Percentiles rank a stretch among this genome's conserved stretches.
Conservation (phyloP, 257 asterid species). For the Solanum peruvianum region DNA sequence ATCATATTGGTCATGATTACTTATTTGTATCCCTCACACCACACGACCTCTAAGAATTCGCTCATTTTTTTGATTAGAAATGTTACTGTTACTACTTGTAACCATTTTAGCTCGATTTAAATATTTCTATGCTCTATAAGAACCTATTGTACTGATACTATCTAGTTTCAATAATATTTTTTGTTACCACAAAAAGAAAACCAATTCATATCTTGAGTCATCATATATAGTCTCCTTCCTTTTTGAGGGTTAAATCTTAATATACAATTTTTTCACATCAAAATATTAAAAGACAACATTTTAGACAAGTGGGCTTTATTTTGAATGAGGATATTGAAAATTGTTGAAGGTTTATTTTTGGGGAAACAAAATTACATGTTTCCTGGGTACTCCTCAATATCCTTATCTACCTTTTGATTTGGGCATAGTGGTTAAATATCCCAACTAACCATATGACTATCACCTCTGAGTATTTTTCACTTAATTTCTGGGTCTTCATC, state of each 20-base stretch:
- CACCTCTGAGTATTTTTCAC: not conserved
- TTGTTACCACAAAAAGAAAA: not conserved
- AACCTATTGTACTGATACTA: not conserved
- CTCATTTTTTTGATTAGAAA: not conserved
- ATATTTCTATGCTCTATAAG: not conserved
- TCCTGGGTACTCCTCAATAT: not conserved
- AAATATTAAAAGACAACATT: not conserved
- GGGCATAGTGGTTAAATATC: constrained; percentile 13
- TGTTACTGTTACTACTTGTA: not conserved
- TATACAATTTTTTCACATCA: not conserved
- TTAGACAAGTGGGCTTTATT: not conserved
- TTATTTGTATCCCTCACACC: not conserved
- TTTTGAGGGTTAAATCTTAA: not conserved
- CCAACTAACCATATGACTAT: constrained; percentile 16
- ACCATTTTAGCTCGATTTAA: not conserved
- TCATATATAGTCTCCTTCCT: not conserved
- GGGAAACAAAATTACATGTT: not conserved
- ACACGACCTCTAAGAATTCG: not conserved
- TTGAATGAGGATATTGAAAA: not conserved
- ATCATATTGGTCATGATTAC: too few relatives aligned
- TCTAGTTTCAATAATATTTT: not conserved
- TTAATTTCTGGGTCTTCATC: not conserved
- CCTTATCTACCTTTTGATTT: not conserved
- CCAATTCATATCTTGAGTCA: not conserved
- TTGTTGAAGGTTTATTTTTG: not conserved